Evolutionary conservation across 2,329 filamentous ascomycete species (phyloP).

Genomic region (Beauveria bassiana): DNA sequence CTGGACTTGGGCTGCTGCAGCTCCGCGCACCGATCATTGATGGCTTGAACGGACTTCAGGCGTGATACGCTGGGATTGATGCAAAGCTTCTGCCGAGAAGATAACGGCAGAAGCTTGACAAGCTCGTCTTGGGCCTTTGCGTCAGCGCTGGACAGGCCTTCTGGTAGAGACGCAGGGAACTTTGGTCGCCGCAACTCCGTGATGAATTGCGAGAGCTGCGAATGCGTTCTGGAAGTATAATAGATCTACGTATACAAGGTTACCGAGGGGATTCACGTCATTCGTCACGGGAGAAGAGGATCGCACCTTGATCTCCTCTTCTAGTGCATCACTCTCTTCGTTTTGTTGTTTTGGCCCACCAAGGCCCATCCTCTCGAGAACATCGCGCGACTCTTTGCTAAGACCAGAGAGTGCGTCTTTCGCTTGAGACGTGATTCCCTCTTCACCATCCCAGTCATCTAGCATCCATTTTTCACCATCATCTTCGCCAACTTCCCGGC

Average conservation of each 20-base stretch:
- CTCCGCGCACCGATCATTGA: slow-evolving; percentile 90
- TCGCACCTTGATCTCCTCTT: slow-evolving; percentile 61
- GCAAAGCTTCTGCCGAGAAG: slow-evolving; percentile 79
- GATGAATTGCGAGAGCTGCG: slow-evolving; percentile 82
- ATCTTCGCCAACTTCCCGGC: slow-evolving; percentile 28
- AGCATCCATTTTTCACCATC: slow-evolving; percentile 64
- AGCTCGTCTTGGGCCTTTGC: slow-evolving; percentile 24
- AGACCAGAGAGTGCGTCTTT: slow-evolving; percentile 44
- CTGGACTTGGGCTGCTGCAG: slow-evolving; percentile 61
- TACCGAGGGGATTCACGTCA: slow-evolving; percentile 12
- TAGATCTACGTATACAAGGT: slow-evolving; percentile 53
- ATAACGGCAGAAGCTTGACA: slow-evolving; percentile 75
- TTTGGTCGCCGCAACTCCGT: slow-evolving; percentile 71
- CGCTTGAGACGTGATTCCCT: slow-evolving; percentile 19
- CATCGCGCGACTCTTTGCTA: slow-evolving; percentile 66
- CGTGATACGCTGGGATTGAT: slow-evolving; percentile 78
- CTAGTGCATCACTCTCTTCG: slow-evolving; percentile 38
- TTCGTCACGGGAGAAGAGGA: slow-evolving; percentile 1
- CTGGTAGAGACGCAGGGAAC: slow-evolving; percentile 63
- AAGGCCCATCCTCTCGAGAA: slow-evolving; percentile 60
- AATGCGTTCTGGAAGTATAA: slow-evolving; percentile 89
- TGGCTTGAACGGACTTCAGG: slow-evolving; percentile 65
- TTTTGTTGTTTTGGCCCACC: slow-evolving; percentile 26
- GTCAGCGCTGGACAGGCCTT: slow-evolving; percentile 23
- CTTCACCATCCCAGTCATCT: slow-evolving; percentile 55